Evolutionary conservation across 192 early-diverging fungal species (phyloP).

Genomic region (Podila horticola): DNA sequence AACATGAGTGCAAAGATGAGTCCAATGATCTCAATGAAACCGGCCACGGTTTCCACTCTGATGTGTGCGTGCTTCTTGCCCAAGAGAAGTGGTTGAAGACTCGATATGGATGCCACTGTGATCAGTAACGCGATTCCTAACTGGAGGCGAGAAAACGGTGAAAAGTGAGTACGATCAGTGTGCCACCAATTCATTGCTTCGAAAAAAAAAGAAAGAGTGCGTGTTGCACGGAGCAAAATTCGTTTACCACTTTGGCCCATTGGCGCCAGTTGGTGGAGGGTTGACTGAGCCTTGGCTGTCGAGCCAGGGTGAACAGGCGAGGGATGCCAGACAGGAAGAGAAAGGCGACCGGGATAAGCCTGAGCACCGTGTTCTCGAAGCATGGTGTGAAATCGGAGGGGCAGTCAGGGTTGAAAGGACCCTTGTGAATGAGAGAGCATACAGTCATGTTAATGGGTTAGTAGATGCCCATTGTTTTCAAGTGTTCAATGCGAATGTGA

Average conservation of each 20-base stretch:
- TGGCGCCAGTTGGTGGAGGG: constrained; percentile 27
- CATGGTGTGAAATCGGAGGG: constrained; percentile 51
- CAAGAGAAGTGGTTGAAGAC: not conserved
- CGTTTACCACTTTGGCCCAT: constrained; percentile 21
- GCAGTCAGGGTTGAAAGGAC: constrained; percentile 49
- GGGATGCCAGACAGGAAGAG: constrained; percentile 20
- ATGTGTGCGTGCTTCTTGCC: not conserved
- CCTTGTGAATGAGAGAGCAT: constrained; percentile 11
- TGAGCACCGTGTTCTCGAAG: constrained; percentile 47
- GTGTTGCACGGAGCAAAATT: not conserved
- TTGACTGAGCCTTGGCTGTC: constrained; percentile 7
- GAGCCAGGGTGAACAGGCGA: constrained; percentile 12
- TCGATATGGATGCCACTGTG: not conserved
- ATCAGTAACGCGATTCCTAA: constrained; percentile 5
- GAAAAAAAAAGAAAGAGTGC: not conserved
- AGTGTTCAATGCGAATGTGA: too few relatives aligned
- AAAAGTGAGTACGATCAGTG: not conserved
- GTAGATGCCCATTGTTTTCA: too few relatives aligned
- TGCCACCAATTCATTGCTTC: too few relatives aligned
- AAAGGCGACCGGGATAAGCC: constrained; percentile 15
- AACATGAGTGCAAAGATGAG: constrained; percentile 49
- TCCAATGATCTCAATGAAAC: constrained; percentile 7
- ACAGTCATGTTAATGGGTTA: too few relatives aligned
- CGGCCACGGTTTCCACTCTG: constrained; percentile 13
- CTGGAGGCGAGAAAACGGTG: not conserved